Conservation (phyloP, 2,329 filamentous ascomycete genomes). For the Beauveria rudraprayagi region DNA sequence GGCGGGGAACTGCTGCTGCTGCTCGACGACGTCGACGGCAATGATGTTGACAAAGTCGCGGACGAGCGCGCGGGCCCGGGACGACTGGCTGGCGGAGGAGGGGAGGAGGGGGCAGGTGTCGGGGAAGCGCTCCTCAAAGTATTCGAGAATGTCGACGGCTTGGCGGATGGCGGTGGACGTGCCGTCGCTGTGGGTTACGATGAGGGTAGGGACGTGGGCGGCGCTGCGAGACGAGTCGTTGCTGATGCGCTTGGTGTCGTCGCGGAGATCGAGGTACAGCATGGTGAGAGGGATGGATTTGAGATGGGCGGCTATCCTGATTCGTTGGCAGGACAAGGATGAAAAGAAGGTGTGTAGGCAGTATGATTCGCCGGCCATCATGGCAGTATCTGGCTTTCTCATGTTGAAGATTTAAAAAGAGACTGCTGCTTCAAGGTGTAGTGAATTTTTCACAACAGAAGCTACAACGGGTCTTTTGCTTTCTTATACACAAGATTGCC, state of each 20-base stretch:
- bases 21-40: not conserved
- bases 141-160: constrained; percentile 5
- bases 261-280: not conserved
- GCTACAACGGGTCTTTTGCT: too few species aligned
- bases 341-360: constrained; percentile 3
- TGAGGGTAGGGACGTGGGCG: not conserved
- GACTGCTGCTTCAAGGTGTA: too few species aligned
- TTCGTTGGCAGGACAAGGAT: constrained; percentile 4
- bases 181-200: not conserved
- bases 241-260: not conserved
- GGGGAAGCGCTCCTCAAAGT: constrained; percentile 8
- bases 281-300: constrained; percentile 6
- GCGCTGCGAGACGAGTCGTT: not conserved
- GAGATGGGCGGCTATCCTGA: constrained; percentile 9
- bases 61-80: not conserved
- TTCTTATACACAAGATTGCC: too few species aligned
- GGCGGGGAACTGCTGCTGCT: too few species aligned
- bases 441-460: too few species aligned
- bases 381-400: too few species aligned
- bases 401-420: too few species aligned
- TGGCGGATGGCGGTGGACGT: not conserved
- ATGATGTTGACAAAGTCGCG: constrained; percentile 6
- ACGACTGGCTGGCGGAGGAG: not conserved
- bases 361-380: not conserved
- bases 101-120: not conserved